Evolutionary conservation across 2,329 filamentous ascomycete species (phyloP), one percentile per base, ranked within the genome.

Genomic region (Exophiala mesophila): DNA sequence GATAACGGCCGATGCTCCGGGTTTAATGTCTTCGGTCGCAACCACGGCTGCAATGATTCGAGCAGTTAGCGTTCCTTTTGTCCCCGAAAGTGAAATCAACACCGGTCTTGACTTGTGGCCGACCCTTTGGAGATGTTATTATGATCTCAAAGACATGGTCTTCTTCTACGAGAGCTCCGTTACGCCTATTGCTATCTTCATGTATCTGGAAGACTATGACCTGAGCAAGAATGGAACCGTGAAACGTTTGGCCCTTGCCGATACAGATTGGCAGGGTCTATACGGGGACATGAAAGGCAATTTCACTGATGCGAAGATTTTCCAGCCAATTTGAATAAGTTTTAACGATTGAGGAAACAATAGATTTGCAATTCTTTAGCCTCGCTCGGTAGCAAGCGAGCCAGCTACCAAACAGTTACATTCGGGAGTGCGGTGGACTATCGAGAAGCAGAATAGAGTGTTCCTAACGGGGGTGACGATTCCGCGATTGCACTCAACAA

Each of bases 231-330:
- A 23, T 9, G 40, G 32, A 6, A 37, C 20, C 12, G 23, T 37
- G 10, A 9, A 19, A 17, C 32, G 34, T 8, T 24, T 43, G 33
- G 32, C 10, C 12, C 21, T 43, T 5, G 32, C 15, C 3, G 40
- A 43, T 6, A n/a, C 10, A 2, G 12, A 17, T 10, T 43, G 40
- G 40, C 21, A 43, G 18, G 16, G 31, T n/a, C n/a, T 28, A 20
- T 31, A 36, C n/a, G 33, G 40, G n/a, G 34, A 43, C 23, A 43
- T 43, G 40, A 37, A 43, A 12, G 34, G 40, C 4, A 43, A 37
- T 10, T 43, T 43, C 33, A 19, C 38, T 18, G 12, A 33, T 20
- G 38, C 38, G 8, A 7, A 21, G 7, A 7, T 21, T 5, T 41
- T 41, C 19, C n/a, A n/a, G n/a, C n/a, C n/a, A n/a, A n/a, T n/a